Percentiles rank a stretch among this genome's conserved stretches.
Conservation (phyloP, 495 filamentous ascomycete species). For the Penicillium lagena region DNA sequence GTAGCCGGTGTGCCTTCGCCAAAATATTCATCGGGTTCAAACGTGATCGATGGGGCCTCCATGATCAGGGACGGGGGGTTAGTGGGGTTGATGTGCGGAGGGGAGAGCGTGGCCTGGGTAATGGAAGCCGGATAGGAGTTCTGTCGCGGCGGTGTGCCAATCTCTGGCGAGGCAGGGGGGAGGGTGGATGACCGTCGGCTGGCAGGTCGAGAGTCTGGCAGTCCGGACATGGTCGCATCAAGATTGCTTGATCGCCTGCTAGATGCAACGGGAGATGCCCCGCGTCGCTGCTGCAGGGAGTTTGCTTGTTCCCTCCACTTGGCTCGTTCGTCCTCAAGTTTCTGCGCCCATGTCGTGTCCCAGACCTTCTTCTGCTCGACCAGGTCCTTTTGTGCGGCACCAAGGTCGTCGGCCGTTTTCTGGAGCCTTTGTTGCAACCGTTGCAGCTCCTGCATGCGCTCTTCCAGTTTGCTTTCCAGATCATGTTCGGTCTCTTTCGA, state of each 20-base stretch:
- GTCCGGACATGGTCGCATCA: slow-evolving; percentile 20
- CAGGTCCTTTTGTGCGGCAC: slow-evolving; percentile 53
- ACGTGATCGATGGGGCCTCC: slow-evolving; percentile 51
- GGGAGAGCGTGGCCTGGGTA: slow-evolving; percentile 29
- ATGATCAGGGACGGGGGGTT: slow-evolving; percentile 26
- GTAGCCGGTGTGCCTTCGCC: slow-evolving; percentile 51
- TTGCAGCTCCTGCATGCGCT: slow-evolving; percentile 58
- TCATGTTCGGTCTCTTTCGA: slow-evolving; percentile 57
- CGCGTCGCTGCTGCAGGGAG: slow-evolving; percentile 40
- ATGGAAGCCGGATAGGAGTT: slow-evolving; percentile 36
- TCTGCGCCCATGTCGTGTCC: slow-evolving; percentile 54
- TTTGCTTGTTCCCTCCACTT: slow-evolving; percentile 63
- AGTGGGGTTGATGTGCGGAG: slow-evolving; percentile 23
- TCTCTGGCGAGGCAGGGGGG: slow-evolving; percentile 32
- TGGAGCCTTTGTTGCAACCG: slow-evolving; percentile 56
- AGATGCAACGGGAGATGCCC: slow-evolving; percentile 42
- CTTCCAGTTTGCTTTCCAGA: slow-evolving; percentile 49
- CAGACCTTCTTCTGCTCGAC: slow-evolving; percentile 63
- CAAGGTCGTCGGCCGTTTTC: slow-evolving; percentile 57
- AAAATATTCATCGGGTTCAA: slow-evolving; percentile 65
- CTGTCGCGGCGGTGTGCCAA: slow-evolving; percentile 34
- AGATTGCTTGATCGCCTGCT: slow-evolving; percentile 39
- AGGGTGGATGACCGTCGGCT: slow-evolving; percentile 44
- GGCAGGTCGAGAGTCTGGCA: slow-evolving; percentile 33
- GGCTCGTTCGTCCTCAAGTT: slow-evolving; percentile 64